Evolutionary conservation across 371 early-diverging fungal genomes (phyloP).

Genomic region (Zychaea mexicana): DNA sequence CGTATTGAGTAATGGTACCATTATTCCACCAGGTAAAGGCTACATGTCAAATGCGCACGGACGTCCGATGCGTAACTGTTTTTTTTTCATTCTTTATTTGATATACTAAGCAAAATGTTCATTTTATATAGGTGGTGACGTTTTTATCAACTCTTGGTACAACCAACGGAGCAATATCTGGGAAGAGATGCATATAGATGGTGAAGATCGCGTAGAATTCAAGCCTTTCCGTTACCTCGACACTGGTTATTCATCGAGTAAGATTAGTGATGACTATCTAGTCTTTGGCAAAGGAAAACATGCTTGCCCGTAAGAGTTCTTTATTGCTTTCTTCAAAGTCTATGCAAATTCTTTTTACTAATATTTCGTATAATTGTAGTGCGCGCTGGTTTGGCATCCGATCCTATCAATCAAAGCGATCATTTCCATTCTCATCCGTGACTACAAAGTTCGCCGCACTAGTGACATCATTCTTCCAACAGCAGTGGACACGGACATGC

Average conservation of each 20-base stretch:
- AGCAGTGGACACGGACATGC: too few species aligned
- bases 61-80: not conserved
- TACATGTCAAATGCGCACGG: not conserved
- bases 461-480: slow-evolving; percentile 9
- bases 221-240: slow-evolving; percentile 50
- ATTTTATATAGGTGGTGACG: slow-evolving; percentile 24
- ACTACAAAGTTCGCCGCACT: slow-evolving; percentile 10
- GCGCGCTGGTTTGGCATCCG: slow-evolving; percentile 33
- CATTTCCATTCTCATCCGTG: slow-evolving; percentile 20
- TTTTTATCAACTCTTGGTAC: slow-evolving; percentile 29
- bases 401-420: slow-evolving; percentile 28
- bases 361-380: not conserved
- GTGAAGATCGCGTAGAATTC: slow-evolving; percentile 27
- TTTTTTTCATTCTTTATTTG: not conserved
- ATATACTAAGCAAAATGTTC: not conserved
- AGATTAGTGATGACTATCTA: slow-evolving; percentile 40
- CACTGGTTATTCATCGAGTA: slow-evolving; percentile 34
- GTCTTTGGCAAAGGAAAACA: slow-evolving; percentile 58
- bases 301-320: slow-evolving; percentile 19
- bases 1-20: slow-evolving; percentile 38
- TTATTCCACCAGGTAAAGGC: slow-evolving; percentile 37
- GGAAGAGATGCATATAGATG: slow-evolving; percentile 12
- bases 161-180: slow-evolving; percentile 5
- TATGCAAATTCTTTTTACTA: not conserved
- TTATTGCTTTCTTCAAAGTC: not conserved